A percentile compares a stretch with the other conserved stretches of the same genome.
These are phyloP conservation scores for Linum trigynum DNA, from an alignment of 345 rosid species.

Conservation along the genomic window DNA sequence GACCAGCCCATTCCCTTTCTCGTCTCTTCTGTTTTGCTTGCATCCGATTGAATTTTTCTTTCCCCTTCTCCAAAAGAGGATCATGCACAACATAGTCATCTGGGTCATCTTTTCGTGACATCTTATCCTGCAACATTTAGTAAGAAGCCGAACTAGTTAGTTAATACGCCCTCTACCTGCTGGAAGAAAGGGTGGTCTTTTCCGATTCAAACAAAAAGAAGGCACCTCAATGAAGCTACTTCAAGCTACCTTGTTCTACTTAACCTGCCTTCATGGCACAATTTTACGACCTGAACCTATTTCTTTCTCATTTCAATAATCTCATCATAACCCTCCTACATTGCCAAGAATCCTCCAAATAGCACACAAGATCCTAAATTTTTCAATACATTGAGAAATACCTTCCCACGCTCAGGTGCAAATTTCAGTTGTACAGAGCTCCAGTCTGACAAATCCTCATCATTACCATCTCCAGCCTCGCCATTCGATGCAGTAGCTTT, in stretches of 20 bases:
- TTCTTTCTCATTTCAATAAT: too few species aligned
- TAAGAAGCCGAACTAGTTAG: neutral
- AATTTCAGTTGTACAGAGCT: constrained; percentile 46
- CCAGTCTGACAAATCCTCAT: constrained; percentile 78
- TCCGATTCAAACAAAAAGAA: neutral
- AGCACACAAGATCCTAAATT: neutral
- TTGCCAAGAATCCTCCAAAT: neutral
- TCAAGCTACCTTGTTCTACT: too few species aligned
- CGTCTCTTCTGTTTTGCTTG: constrained; percentile 77
- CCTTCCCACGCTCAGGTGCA: constrained; percentile 64
- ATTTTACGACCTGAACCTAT: too few species aligned
- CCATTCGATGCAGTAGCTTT: constrained; percentile 33
- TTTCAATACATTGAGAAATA: constrained; percentile 16
- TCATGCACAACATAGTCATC: constrained; percentile 83
- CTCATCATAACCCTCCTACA: too few species aligned
- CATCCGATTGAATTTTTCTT: constrained; percentile 88
- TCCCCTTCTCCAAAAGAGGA: constrained; percentile 91
- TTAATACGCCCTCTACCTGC: neutral
- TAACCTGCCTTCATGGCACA: too few species aligned
- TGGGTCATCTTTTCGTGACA: constrained; percentile 75
- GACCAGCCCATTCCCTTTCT: constrained; percentile 92
- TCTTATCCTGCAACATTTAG: constrained; percentile 46
- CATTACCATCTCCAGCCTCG: constrained; percentile 35
- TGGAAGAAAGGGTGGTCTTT: too few species aligned
- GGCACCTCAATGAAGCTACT: too few species aligned